Base-by-base conservation (phyloP, 202 grass and related monocot species). In the Zizania palustris region DNA sequence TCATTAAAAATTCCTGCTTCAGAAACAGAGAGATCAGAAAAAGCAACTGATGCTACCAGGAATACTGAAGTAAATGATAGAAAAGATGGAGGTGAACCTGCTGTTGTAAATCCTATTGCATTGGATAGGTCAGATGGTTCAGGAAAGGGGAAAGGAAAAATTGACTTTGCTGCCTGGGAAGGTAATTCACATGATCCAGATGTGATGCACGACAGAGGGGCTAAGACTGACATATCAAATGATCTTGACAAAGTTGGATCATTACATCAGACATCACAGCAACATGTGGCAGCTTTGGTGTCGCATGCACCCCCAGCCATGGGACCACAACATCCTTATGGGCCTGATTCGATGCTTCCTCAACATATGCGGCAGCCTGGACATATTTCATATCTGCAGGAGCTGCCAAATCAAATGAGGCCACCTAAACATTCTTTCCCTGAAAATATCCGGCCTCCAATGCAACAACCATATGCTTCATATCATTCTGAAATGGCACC, bases 401-500 rank as follows among this genome's bases (percentile, higher is more conserved):
- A 50, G 11, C 68, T 59, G 35, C 35, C 45, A 45, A 76, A 85
- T 88, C 89, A 85, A 85, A 80, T 83, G 51, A 81, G 79, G 38
- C 77, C 57, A 66, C 82, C 63, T 76, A 75, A 65, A 28, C 80
- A 84, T 65, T 76, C 33, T 77, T 77, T 85, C 21, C 70, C 80
- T 64, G 88, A 93, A 72, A 85, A 82, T 78, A 49, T 45, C 66
- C 69, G 35, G 15, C 76, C 80, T 78, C 69, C 71, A 28, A 59
- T 64, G 64, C 84, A 83, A 67, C 86, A 80, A 75, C 75, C 75
- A 67, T 71, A 76, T 78, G 80, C 67, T 76, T 45, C 73, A 53
- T 72, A 79, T 85, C 66, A 79, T 73, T 76, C 79, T 71, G 93
- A 86, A 60, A 81, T 75, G 44, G 57, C 70, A 83, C 60, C 67